Percentiles rank a stretch among this genome's conserved stretches.
Evolutionary conservation across 2,329 filamentous ascomycete species (phyloP).

Genomic region (Exophiala alcalophila): DNA sequence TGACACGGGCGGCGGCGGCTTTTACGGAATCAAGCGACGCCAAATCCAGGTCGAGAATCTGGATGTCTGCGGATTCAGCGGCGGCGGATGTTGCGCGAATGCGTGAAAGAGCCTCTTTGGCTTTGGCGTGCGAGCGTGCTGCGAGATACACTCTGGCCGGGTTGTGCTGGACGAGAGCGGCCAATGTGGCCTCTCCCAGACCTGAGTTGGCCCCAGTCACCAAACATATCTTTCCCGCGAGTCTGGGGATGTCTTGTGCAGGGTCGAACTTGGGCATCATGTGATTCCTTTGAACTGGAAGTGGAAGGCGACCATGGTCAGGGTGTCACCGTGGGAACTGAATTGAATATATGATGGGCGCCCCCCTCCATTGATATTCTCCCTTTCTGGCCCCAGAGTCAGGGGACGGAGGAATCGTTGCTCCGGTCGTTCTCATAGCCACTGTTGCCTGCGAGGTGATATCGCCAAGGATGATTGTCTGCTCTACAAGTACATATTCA

Average conservation of each 20-base stretch:
- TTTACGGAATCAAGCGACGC: constrained; percentile 45
- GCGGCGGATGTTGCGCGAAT: constrained; percentile 31
- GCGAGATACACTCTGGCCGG: constrained; percentile 47
- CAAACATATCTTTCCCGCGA: constrained; percentile 43
- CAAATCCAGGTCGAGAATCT: constrained; percentile 42
- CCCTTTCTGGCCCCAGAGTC: too few species aligned
- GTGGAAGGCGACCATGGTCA: too few species aligned
- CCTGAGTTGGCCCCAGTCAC: constrained; percentile 49
- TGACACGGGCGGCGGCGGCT: constrained; percentile 36
- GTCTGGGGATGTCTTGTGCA: constrained; percentile 35
- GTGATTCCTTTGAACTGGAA: too few species aligned
- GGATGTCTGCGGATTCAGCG: not conserved
- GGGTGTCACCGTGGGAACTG: too few species aligned
- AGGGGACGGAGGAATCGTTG: too few species aligned
- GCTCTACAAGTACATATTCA: too few species aligned
- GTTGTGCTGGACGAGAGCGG: constrained; percentile 44
- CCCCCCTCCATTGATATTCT: too few species aligned
- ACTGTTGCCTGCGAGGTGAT: too few species aligned
- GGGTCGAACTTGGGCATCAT: constrained; percentile 20
- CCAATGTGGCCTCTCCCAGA: constrained; percentile 46
- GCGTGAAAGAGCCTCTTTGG: constrained; percentile 36
- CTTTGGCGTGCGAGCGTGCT: constrained; percentile 38
- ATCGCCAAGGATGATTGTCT: too few species aligned
- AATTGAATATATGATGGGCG: too few species aligned
- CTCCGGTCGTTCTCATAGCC: too few species aligned